These are phyloP conservation scores for Ogataea parapolymorpha DNA, from an alignment of 805 yeast genomes.

Conservation along the genomic window DNA sequence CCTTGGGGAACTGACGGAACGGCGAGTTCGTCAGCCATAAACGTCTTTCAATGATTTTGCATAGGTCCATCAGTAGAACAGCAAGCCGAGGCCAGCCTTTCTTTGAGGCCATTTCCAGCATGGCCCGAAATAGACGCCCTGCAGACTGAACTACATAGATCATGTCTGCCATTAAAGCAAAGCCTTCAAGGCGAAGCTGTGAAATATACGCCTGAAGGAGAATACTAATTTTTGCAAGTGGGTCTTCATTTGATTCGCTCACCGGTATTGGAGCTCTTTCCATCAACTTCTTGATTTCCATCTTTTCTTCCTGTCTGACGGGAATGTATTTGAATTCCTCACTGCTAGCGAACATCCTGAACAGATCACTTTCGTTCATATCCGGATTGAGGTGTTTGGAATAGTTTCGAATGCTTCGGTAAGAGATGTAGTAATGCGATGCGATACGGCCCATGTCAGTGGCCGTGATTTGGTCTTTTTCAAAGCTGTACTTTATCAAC, in stretches of 20 bases:
- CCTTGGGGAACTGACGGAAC: slow-evolving; percentile 73
- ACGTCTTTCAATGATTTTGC: slow-evolving; percentile 76
- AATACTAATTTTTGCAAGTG: slow-evolving; percentile 73
- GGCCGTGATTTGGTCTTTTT: slow-evolving; percentile 45
- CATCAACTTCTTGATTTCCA: slow-evolving; percentile 64
- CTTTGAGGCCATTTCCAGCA: slow-evolving; percentile 69
- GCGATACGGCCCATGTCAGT: slow-evolving; percentile 82
- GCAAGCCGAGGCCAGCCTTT: slow-evolving; percentile 72
- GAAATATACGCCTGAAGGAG: slow-evolving; percentile 87
- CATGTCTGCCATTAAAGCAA: slow-evolving; percentile 92
- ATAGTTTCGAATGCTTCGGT: slow-evolving; percentile 69
- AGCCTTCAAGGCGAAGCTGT: slow-evolving; percentile 70
- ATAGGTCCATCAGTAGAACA: slow-evolving; percentile 53
- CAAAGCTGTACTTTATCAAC: slow-evolving; percentile 56
- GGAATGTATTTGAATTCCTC: slow-evolving; percentile 84
- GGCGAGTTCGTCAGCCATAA: slow-evolving; percentile 88
- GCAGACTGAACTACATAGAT: slow-evolving; percentile 90
- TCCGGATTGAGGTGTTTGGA: slow-evolving; percentile 60
- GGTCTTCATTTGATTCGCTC: slow-evolving; percentile 65
- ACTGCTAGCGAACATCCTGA: slow-evolving; percentile 73
- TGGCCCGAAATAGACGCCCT: slow-evolving; percentile 80
- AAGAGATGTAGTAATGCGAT: slow-evolving; percentile 78
- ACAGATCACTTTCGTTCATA: slow-evolving; percentile 66
- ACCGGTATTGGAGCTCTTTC: slow-evolving; percentile 86
- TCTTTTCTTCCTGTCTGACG: slow-evolving; percentile 79